These are phyloP conservation scores for Thielaviopsis ethacetica DNA, from an alignment of 2,329 filamentous ascomycete species.

Conservation along the genomic window DNA sequence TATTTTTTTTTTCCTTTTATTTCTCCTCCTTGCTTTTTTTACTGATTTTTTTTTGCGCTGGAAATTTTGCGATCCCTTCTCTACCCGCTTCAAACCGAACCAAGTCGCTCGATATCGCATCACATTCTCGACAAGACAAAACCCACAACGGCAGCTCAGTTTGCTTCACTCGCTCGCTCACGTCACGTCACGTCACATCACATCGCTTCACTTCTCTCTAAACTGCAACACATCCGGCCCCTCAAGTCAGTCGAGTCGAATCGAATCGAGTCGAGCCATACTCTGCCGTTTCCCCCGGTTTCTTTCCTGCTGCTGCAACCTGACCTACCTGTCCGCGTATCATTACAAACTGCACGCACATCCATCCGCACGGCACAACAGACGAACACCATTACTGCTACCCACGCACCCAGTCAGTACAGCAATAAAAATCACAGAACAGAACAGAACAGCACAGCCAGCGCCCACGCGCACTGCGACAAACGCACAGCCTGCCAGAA, in stretches of 20 bases:
- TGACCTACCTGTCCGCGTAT: neutral
- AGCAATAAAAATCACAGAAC: no score
- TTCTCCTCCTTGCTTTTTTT: constrained; percentile 1
- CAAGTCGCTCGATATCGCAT: neutral
- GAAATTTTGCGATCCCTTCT: constrained; percentile 8
- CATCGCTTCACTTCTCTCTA: neutral
- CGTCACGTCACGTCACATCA: neutral
- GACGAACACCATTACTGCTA: neutral
- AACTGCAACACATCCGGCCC: no score
- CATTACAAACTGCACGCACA: neutral
- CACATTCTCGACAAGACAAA: no score
- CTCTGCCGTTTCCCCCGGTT: no score
- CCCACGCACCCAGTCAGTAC: no score
- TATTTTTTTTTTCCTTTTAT: constrained; percentile 1
- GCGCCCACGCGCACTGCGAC: no score
- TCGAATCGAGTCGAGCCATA: no score
- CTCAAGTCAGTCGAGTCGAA: no score
- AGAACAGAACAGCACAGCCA: no score
- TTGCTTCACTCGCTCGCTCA: neutral
- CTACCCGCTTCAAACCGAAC: constrained; percentile 13
- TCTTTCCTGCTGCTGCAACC: neutral
- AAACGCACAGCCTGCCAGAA: no score
- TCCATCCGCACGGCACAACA: neutral
- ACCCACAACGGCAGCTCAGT: neutral
- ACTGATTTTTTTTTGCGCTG: constrained; percentile 4